Evolutionary conservation across 176 grass and related monocot species (phyloP).

Genomic region (Aegilops longissima): DNA sequence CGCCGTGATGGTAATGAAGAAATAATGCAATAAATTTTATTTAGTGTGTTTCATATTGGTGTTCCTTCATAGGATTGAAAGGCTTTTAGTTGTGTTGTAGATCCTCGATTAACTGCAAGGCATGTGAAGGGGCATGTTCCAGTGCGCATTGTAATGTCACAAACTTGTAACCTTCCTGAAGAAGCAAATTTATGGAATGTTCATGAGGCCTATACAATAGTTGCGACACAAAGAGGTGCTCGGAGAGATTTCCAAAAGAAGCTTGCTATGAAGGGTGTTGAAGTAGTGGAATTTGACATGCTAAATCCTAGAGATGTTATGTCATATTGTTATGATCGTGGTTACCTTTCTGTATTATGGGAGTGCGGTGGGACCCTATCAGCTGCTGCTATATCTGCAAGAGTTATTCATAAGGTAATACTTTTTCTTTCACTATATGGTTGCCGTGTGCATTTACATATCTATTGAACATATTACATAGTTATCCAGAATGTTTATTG

Average conservation of each 20-base stretch:
- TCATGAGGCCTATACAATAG: conserved; percentile 87
- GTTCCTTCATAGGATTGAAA: conserved; percentile 29
- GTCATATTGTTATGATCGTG: conserved; percentile 90
- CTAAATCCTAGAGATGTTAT: conserved; percentile 90
- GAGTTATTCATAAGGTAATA: conserved; percentile 93
- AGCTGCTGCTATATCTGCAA: conserved; percentile 81
- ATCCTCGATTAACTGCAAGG: conserved; percentile 90
- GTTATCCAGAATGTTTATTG: neutral
- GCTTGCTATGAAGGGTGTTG: conserved; percentile 84
- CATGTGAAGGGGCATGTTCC: conserved; percentile 85
- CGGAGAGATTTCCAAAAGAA: conserved; percentile 84
- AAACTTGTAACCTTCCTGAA: conserved; percentile 78
- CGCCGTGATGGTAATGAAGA: conserved; percentile 67
- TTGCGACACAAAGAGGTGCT: conserved; percentile 89
- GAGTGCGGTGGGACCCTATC: conserved; percentile 88
- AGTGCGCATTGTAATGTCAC: conserved; percentile 87
- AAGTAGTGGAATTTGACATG: conserved; percentile 99
- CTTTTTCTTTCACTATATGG: conserved; percentile 11
- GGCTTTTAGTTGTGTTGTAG: conserved; percentile 52
- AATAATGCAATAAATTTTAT: conserved; percentile 26
- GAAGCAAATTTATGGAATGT: conserved; percentile 93
- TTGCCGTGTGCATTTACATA: neutral
- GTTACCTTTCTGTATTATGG: conserved; percentile 90
- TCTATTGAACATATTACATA: neutral
- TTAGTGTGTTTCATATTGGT: neutral